Conservation (phyloP, 2,329 filamentous ascomycete genomes). For the Penicillium sp. region DNA sequence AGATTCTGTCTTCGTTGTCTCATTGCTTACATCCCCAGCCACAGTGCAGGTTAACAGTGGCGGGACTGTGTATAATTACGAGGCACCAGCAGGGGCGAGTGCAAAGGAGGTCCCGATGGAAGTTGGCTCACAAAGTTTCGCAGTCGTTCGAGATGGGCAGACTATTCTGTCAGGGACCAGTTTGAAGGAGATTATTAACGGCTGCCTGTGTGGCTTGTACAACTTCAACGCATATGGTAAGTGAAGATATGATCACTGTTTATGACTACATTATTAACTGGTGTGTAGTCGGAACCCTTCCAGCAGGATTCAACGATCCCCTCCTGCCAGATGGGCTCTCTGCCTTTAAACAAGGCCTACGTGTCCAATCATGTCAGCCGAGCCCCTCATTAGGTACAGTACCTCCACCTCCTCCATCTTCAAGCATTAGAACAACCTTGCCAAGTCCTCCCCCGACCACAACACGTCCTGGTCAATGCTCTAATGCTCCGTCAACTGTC, state of each 20-base stretch:
- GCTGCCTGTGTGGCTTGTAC: constrained; percentile 29
- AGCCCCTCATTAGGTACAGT: constrained; percentile 25
- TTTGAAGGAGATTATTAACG: constrained; percentile 21
- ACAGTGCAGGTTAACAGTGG: constrained; percentile 41
- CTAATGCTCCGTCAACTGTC: neutral
- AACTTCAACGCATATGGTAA: constrained; percentile 47
- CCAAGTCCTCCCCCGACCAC: constrained; percentile 2
- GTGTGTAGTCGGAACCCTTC: constrained; percentile 26
- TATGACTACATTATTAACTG: neutral
- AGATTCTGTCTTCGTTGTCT: constrained; percentile 55
- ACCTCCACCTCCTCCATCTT: constrained; percentile 7
- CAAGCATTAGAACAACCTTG: neutral
- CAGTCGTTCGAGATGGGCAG: constrained; percentile 39
- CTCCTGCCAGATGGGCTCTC: constrained; percentile 24
- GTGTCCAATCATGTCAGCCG: constrained; percentile 21
- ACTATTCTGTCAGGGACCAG: constrained; percentile 30
- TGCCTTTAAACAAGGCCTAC: constrained; percentile 24
- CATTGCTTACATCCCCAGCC: constrained; percentile 49
- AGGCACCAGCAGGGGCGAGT: constrained; percentile 45
- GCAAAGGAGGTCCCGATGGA: constrained; percentile 46
- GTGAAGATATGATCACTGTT: neutral
- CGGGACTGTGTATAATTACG: constrained; percentile 12
- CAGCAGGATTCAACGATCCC: constrained; percentile 18
- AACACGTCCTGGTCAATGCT: neutral
- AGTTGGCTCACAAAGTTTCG: constrained; percentile 48